phyloP scores from a whole-genome alignment of 2,329 filamentous ascomycete genomes.

The Alternaria angustiovoidea region DNA sequence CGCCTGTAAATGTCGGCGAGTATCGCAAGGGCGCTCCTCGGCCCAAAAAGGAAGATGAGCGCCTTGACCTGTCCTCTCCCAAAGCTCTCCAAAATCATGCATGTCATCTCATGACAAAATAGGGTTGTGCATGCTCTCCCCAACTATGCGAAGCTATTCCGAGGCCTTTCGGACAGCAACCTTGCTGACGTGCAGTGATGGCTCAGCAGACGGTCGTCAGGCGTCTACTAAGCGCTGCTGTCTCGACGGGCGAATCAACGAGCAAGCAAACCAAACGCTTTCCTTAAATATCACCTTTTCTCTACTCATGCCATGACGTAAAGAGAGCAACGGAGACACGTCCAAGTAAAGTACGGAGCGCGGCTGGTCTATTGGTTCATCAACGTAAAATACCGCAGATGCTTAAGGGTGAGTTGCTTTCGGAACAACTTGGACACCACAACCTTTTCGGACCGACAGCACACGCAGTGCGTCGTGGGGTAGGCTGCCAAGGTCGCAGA shows the following conservation, averaged over 20 bases:
- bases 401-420: neutral
- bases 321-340: neutral
- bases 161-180: neutral
- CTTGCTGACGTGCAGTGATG: neutral
- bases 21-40: neutral
- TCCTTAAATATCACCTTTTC: neutral
- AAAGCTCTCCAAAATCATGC: neutral
- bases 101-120: neutral
- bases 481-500: slow-evolving; percentile 17
- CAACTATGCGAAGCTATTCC: neutral
- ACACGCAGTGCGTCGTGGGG: neutral
- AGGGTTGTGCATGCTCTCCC: neutral
- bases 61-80: neutral
- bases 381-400: neutral
- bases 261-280: neutral
- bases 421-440: neutral
- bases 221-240: slow-evolving; percentile 9
- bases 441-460: neutral
- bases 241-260: neutral
- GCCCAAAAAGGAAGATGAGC: neutral
- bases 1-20: neutral
- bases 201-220: neutral
- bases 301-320: neutral
- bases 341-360: too few relatives aligned
- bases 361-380: neutral